Percentiles rank a stretch among this genome's conserved stretches.
These are phyloP conservation scores for Coniochaeta sp. DNA, from an alignment of 2,329 filamentous ascomycete genomes.

Conservation along the genomic window DNA sequence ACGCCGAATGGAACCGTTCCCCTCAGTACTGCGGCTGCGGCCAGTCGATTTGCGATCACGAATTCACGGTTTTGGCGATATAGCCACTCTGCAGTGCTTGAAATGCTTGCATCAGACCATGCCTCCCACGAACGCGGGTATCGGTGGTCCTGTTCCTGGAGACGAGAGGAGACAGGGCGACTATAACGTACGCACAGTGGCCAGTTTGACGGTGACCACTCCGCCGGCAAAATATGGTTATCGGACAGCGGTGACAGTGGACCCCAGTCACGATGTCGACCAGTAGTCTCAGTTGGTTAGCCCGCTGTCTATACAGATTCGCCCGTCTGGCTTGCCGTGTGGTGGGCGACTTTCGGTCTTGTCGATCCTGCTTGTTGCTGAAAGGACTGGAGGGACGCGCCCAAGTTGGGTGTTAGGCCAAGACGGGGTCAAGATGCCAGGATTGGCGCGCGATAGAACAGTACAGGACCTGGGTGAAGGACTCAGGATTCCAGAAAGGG, in stretches of 20 bases:
- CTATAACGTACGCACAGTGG: not conserved
- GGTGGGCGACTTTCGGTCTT: not conserved
- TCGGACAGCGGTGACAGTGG: not conserved
- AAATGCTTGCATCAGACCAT: not conserved
- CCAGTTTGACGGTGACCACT: not conserved
- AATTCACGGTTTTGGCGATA: not conserved
- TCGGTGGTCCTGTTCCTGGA: too few relatives aligned
- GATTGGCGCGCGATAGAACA: not conserved
- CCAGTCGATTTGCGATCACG: not conserved
- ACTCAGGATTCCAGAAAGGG: not conserved
- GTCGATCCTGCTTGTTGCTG: not conserved
- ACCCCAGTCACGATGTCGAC: not conserved
- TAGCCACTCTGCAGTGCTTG: not conserved
- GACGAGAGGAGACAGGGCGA: not conserved
- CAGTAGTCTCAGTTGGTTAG: not conserved
- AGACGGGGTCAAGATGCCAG: not conserved
- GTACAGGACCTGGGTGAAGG: not conserved
- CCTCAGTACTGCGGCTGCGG: not conserved
- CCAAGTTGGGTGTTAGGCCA: not conserved
- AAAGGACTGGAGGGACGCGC: not conserved
- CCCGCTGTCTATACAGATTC: not conserved
- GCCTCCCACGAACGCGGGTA: not conserved
- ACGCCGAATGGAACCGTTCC: not conserved
- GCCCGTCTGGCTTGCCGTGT: not conserved
- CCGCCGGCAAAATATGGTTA: not conserved